Percentiles rank a stretch among this genome's conserved stretches.
These are phyloP conservation scores for Theileria equi DNA, from an alignment of 169 alveolate genomes.

Conservation along the genomic window DNA sequence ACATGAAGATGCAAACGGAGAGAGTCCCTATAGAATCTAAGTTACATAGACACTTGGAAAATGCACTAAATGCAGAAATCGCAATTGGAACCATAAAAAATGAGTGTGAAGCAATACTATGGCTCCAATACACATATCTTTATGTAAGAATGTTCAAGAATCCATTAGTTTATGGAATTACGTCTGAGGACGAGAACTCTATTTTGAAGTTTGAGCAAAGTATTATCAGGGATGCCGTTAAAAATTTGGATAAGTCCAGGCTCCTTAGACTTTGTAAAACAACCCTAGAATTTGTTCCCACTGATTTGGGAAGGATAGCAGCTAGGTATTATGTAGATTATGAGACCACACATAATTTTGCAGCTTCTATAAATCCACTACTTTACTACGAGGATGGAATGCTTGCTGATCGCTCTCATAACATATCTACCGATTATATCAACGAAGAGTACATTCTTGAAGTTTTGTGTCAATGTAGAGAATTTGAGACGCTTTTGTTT, in stretches of 20 bases:
- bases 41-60: slow-evolving; percentile 69
- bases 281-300: slow-evolving; percentile 71
- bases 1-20: slow-evolving; percentile 70
- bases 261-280: slow-evolving; percentile 60
- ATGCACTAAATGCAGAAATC: slow-evolving; percentile 93
- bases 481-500: slow-evolving; percentile 44
- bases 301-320: slow-evolving; percentile 85
- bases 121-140: slow-evolving; percentile 93
- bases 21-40: slow-evolving; percentile 70
- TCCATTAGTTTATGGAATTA: slow-evolving; percentile 87
- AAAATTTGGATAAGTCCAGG: slow-evolving; percentile 65
- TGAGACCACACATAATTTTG: slow-evolving; percentile 72
- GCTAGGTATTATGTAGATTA: slow-evolving; percentile 83
- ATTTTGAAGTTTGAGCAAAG: slow-evolving; percentile 47
- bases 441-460: slow-evolving; percentile 49
- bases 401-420: slow-evolving; percentile 5
- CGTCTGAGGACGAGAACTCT: slow-evolving; percentile 54
- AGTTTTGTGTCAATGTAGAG: slow-evolving; percentile 51
- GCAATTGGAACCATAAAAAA: slow-evolving; percentile 88
- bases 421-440: neutral
- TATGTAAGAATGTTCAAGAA: slow-evolving; percentile 84
- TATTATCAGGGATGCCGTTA: slow-evolving; percentile 63
- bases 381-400: slow-evolving; percentile 2
- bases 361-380: slow-evolving; percentile 48
- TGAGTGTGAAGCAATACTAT: slow-evolving; percentile 89